A percentile compares a stretch with the other conserved stretches of the same genome.
These are phyloP conservation scores for Spathaspora sp. DNA, from an alignment of 805 yeast species.

Conservation along the genomic window DNA sequence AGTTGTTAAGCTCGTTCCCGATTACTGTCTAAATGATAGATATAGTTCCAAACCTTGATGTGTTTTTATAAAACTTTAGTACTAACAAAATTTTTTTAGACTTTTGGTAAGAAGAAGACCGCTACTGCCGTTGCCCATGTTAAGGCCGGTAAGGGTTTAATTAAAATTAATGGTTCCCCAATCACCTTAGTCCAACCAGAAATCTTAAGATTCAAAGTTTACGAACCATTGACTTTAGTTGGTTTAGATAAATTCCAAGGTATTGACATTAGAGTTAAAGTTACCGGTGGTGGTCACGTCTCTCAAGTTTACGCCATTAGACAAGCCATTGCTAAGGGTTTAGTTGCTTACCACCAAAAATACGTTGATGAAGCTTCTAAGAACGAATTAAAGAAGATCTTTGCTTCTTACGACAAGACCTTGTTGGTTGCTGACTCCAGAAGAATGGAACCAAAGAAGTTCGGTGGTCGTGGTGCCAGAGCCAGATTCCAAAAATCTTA, in stretches of 20 bases:
- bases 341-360: slow-evolving; percentile 99
- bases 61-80: background rate
- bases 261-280: slow-evolving; percentile 98
- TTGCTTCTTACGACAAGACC: slow-evolving; percentile 98
- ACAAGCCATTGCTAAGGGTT: slow-evolving; percentile 99
- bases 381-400: slow-evolving; percentile 98
- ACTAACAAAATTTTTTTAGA: slow-evolving; percentile 50
- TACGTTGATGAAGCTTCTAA: slow-evolving; percentile 99
- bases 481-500: slow-evolving; percentile 99
- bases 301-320: slow-evolving; percentile 99
- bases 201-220: slow-evolving; percentile 98
- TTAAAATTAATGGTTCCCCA: slow-evolving; percentile 99
- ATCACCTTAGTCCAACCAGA: slow-evolving; percentile 99
- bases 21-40: too few relatives aligned
- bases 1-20: too few relatives aligned
- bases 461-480: slow-evolving; percentile 99
- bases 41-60: background rate
- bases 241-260: slow-evolving; percentile 98
- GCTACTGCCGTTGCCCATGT: slow-evolving; percentile 99
- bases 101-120: slow-evolving; percentile 99
- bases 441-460: slow-evolving; percentile 99
- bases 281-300: slow-evolving; percentile 99
- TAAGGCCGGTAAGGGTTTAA: slow-evolving; percentile 98
- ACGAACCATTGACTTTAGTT: slow-evolving; percentile 97
- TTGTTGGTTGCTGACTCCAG: slow-evolving; percentile 98